Evolutionary conservation across 306 rosid species (phyloP).

Genomic region (Pueraria montana): DNA sequence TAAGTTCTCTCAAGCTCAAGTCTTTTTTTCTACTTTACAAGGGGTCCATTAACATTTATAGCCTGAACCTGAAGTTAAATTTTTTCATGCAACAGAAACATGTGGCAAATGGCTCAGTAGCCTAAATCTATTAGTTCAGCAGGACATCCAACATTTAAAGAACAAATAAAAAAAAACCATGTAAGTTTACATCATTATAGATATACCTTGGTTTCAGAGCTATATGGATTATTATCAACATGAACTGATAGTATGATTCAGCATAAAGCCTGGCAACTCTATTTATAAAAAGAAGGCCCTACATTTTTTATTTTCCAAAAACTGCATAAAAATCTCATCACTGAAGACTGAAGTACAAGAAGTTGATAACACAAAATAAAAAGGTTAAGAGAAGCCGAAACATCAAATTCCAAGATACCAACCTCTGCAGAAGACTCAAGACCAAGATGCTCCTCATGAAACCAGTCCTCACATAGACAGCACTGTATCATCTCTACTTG

Average conservation of each 20-base stretch:
- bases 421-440: slow-evolving; percentile 89
- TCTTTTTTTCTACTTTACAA: slow-evolving; percentile 7
- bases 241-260: slow-evolving; percentile 1
- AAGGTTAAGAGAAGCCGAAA: slow-evolving; percentile 13
- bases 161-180: neutral
- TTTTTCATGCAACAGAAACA: slow-evolving; percentile 30
- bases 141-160: slow-evolving; percentile 2
- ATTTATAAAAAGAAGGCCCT: neutral
- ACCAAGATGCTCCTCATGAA: slow-evolving; percentile 97
- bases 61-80: neutral
- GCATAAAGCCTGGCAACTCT: slow-evolving; percentile 26
- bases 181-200: neutral
- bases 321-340: slow-evolving; percentile 23
- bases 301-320: neutral
- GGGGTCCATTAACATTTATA: slow-evolving; percentile 4
- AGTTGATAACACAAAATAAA: neutral
- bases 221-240: slow-evolving; percentile 3
- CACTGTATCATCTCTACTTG: slow-evolving; percentile 98
- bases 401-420: slow-evolving; percentile 44
- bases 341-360: neutral
- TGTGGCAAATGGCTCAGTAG: slow-evolving; percentile 16
- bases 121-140: slow-evolving; percentile 31
- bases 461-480: slow-evolving; percentile 98
- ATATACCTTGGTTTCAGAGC: slow-evolving; percentile 16
- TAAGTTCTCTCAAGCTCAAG: slow-evolving; percentile 5